Conservation (phyloP, 371 early-diverging fungal species). For the Paraphysoderma sedebokerense region DNA sequence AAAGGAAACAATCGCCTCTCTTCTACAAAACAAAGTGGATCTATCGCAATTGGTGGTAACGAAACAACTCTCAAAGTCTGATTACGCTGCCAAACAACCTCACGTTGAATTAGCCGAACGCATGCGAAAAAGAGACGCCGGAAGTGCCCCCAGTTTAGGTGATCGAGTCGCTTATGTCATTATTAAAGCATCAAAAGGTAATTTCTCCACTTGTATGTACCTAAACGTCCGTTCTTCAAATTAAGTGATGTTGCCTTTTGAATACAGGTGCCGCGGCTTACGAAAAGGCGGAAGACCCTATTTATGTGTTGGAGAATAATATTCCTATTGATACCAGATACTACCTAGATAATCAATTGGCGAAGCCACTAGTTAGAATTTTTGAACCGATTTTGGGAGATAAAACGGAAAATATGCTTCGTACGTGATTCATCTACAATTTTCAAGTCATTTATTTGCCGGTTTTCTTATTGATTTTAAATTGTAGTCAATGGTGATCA, state of each 20-base stretch:
- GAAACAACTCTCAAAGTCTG: slow-evolving; percentile 91
- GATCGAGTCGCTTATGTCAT: slow-evolving; percentile 99
- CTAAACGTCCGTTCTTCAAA: too few species aligned
- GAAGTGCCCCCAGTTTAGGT: slow-evolving; percentile 91
- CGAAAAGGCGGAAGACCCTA: slow-evolving; percentile 98
- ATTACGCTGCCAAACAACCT: slow-evolving; percentile 94
- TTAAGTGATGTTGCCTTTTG: too few species aligned
- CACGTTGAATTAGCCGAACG: slow-evolving; percentile 95
- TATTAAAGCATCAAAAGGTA: slow-evolving; percentile 69
- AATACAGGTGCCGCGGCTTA: slow-evolving; percentile 63
- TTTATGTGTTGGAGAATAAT: slow-evolving; percentile 97
- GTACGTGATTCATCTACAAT: slow-evolving; percentile 23
- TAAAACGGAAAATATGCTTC: slow-evolving; percentile 51
- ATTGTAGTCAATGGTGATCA: slow-evolving; percentile 68
- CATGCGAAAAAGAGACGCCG: slow-evolving; percentile 94
- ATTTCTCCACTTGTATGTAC: not conserved
- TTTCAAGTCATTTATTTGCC: not conserved
- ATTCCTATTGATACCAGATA: slow-evolving; percentile 98
- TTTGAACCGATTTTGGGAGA: slow-evolving; percentile 98
- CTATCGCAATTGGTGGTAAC: slow-evolving; percentile 95
- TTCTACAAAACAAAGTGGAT: slow-evolving; percentile 94
- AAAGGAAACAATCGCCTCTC: slow-evolving; percentile 79
- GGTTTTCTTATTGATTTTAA: not conserved
- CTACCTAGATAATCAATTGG: slow-evolving; percentile 97
- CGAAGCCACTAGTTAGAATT: slow-evolving; percentile 91